Conservation (phyloP, 2,329 filamentous ascomycete species). For the Colletotrichum endophyticum region DNA sequence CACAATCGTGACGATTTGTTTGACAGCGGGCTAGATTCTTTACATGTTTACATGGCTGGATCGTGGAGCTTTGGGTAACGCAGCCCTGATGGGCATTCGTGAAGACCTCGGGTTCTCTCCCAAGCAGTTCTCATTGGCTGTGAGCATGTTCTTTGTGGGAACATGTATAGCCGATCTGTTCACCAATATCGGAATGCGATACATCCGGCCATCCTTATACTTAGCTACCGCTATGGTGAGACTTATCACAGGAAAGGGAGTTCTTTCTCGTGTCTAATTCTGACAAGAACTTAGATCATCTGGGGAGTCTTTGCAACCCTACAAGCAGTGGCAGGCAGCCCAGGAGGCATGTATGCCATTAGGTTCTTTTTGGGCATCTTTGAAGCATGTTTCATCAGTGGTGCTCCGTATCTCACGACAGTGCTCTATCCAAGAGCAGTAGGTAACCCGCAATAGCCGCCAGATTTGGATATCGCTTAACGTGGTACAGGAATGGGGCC, state of each 20-base stretch:
- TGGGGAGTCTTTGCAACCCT: slow-evolving; percentile 7
- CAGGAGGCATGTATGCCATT: slow-evolving; percentile 32
- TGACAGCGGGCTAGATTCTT: not conserved
- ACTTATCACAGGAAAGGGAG: too few species aligned
- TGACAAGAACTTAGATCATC: not conserved
- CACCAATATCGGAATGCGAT: slow-evolving; percentile 9
- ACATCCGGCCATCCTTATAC: slow-evolving; percentile 7
- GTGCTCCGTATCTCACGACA: slow-evolving; percentile 53
- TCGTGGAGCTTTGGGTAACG: slow-evolving; percentile 20
- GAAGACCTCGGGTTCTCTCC: slow-evolving; percentile 23
- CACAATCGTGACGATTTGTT: not conserved
- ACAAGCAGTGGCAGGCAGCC: slow-evolving; percentile 3
- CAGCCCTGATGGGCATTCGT: slow-evolving; percentile 25
- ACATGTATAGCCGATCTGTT: slow-evolving; percentile 8
- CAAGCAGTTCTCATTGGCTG: slow-evolving; percentile 23
- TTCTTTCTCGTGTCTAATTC: too few species aligned
- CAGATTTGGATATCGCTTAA: accelerated
- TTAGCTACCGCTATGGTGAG: slow-evolving; percentile 10
- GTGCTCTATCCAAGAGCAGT: slow-evolving; percentile 57
- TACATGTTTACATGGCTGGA: slow-evolving; percentile 21
- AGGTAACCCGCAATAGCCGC: not conserved
- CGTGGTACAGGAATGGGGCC: slow-evolving; percentile 34
- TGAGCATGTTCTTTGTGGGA: slow-evolving; percentile 27
- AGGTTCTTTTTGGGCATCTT: slow-evolving; percentile 52
- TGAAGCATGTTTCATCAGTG: slow-evolving; percentile 54